Conservation (phyloP, 2,329 filamentous ascomycete species). For the Aureobasidium pullulans region DNA sequence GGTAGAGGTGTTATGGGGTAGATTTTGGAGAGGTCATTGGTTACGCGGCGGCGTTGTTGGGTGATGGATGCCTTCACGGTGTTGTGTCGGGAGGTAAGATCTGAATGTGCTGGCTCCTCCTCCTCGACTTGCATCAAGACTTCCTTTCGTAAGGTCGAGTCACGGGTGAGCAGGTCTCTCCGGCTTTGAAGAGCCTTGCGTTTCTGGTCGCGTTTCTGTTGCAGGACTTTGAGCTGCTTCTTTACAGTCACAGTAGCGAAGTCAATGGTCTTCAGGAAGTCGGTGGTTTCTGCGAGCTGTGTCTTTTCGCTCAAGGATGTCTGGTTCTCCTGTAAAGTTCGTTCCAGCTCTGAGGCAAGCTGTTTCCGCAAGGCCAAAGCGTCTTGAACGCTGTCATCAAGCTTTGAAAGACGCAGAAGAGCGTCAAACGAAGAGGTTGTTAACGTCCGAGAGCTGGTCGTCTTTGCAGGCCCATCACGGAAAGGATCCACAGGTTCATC, state of each 20-base stretch:
- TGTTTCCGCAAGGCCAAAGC: constrained; percentile 68
- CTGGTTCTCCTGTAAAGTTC: constrained; percentile 33
- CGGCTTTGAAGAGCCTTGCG: constrained; percentile 58
- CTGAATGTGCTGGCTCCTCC: constrained; percentile 46
- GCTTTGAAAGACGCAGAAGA: constrained; percentile 77
- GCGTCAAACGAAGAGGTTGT: constrained; percentile 77
- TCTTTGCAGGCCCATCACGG: constrained; percentile 28
- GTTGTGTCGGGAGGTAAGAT: constrained; percentile 23
- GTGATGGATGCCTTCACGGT: constrained; percentile 59
- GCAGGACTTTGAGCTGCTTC: constrained; percentile 56
- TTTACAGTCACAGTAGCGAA: constrained; percentile 55
- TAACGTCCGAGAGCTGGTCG: constrained; percentile 39
- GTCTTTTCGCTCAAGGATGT: constrained; percentile 30
- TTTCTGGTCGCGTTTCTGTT: constrained; percentile 60
- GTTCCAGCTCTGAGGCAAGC: constrained; percentile 71
- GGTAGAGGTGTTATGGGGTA: constrained; percentile 70
- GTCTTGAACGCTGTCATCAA: constrained; percentile 88
- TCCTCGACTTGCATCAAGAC: constrained; percentile 25
- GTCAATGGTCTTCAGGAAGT: constrained; percentile 37
- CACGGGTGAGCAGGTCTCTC: constrained; percentile 62
- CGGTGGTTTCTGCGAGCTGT: constrained; percentile 35
- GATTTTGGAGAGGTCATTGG: constrained; percentile 70
- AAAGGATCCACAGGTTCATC: constrained; percentile 27
- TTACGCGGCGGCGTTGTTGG: constrained; percentile 82
- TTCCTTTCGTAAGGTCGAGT: constrained; percentile 43